Conservation (phyloP, 306 rosid species). For the Dryas alaskensis region DNA sequence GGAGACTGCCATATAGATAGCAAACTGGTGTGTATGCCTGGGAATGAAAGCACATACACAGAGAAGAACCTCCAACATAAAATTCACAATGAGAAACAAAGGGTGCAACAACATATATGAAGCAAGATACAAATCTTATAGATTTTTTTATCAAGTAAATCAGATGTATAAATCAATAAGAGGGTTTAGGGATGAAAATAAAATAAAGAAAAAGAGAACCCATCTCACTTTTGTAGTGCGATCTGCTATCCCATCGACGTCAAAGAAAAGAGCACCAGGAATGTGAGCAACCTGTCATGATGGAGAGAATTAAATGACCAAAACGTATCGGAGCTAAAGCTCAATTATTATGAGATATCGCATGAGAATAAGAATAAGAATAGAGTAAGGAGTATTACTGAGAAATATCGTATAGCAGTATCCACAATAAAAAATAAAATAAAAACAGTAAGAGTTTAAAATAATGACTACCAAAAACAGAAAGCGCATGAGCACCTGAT, state of each 20-base stretch:
- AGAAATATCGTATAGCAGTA: constrained; percentile 10
- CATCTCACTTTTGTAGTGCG: constrained; percentile 59
- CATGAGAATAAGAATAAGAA: too few relatives aligned
- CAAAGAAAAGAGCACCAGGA: constrained; percentile 98
- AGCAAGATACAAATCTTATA: neutral
- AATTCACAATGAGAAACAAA: neutral
- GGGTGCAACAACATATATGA: neutral
- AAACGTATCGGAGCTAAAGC: neutral
- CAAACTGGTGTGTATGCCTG: constrained; percentile 1
- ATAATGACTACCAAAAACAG: neutral
- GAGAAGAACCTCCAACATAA: neutral
- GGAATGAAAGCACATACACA: neutral
- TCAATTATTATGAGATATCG: constrained; percentile 3
- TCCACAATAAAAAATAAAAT: neutral
- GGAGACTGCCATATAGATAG: constrained; percentile 7
- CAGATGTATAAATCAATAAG: neutral
- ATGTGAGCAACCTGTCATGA: constrained; percentile 87
- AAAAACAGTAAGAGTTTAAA: neutral
- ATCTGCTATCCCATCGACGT: constrained; percentile 89
- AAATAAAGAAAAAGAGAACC: constrained; percentile 18
- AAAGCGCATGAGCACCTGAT: constrained; percentile 55
- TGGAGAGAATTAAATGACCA: constrained; percentile 7
- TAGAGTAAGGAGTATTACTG: constrained; percentile 3
- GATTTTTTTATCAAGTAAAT: neutral
- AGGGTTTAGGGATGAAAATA: neutral